Base-by-base conservation (phyloP, 352 stramenopile species). In the Globisporangium iwayamae region DNA sequence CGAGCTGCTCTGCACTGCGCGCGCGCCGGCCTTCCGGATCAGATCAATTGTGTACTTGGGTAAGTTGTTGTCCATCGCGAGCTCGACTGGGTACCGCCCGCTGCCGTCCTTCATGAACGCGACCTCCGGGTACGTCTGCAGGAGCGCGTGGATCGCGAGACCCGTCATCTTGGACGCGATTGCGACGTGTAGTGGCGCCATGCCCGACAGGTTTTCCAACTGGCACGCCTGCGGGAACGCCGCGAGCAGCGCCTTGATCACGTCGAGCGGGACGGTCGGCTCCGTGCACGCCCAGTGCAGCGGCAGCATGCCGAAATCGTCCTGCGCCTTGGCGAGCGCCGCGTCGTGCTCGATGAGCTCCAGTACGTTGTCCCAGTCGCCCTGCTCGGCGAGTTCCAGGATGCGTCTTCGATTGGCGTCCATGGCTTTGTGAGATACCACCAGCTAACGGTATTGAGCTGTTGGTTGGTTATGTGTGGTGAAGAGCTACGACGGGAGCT, bases 281-380 rank as follows among this genome's bases (percentile, higher is more conserved):
- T 93, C 86, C 5, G 84, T 94, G 59, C 81, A 93, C 38, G 76
- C 83, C 86, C 86, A 94, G 70, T 94, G 86, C 50, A 94, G 73
- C 47, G 86, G 84, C 66, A 93, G 72, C 82, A 94, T 93, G 34
- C 84, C 83, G 56, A 92, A 93, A 67, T 93, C 77, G 70, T 94
- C 86, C 60, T 88, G 73, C 28, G 81, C 74, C 63, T 89, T 75
- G 11, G 84, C 84, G 6, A 89, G 76, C 64, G 64, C 61, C 25
- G 64, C 43, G 52, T 80, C 58, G 20, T 36, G 30, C 32, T 59
- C 72, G n/a, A 91, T 64, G 39, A 89, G 69, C 43, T 60, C 72
- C 34, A 85, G 66, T 47, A 77, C 74, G 18, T 82, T 72, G 30
- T 70, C 65, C 86, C 83, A 93, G 36, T 91, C 78, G 71, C 82